Base-by-base conservation (phyloP, 108 stramenopile species). In the Nitzschia inconspicua region DNA sequence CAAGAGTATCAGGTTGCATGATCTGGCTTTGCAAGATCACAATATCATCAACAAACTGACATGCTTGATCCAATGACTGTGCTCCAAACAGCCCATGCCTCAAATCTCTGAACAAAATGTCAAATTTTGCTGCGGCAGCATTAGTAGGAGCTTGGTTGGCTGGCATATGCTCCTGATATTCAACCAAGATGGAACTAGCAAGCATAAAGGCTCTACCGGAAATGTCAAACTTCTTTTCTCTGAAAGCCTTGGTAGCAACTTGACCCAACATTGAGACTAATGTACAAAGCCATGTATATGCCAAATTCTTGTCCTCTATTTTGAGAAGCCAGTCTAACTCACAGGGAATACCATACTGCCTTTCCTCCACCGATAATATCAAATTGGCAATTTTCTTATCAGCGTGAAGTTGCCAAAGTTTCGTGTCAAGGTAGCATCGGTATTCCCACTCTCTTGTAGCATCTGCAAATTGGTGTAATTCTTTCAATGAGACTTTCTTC, bases 181-280 rank as follows among this genome's bases (percentile, higher is more conserved):
- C 56, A 2, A 47, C 34, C 11, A 65, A 43, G 2, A 70, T 19
- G 1, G 58, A 58, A 44, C 76, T 70, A 20, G 46, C 60, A 23
- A 78, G 57, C 80, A 83, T 81, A 16, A 83, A 73, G 0, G 70
- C 44, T 39, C 85, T 66, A 10, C 82, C 77, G 55, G 63, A 65
- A 28, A 84, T 75, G 64, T 84, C 79, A 47, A 68, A 89, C 23
- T 62, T 31, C 8, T 55, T 43, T 0, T 68, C 16, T 35, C 28
- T 44, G 3, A 81, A 26, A n/a, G 64, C 66, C 22, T 53, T 36
- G 25, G 44, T 36, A 27, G 66, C 65, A 1, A 72, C 39, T 8
- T 63, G 40, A 28, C 80, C 80, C 31, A 85, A 62, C 47, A 43
- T 24, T 36, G 4, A 14, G 6, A 69, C 13, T 4, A 61, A 7